Conservation (phyloP, 2,329 filamentous ascomycete species). For the Colletotrichum higginsianum region DNA sequence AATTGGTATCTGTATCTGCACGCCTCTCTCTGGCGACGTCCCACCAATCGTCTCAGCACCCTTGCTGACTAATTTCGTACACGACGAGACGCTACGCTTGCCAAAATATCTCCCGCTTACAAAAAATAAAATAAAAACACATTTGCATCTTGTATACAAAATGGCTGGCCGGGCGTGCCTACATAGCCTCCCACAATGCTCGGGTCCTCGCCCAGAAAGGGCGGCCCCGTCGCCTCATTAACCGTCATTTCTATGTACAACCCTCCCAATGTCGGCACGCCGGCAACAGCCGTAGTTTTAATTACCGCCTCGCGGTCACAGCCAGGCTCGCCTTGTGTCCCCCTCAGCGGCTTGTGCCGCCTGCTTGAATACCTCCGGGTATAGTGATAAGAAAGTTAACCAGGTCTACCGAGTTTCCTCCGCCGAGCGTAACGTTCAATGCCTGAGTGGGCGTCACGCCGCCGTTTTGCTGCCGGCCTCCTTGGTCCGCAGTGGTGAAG, state of each 20-base stretch:
- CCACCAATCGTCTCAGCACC: constrained; percentile 29
- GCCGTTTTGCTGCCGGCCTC: constrained; percentile 49
- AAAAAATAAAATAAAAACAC: constrained; percentile 18
- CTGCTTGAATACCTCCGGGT: constrained; percentile 22
- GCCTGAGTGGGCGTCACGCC: constrained; percentile 54
- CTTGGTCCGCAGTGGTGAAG: constrained; percentile 60
- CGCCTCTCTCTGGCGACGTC: constrained; percentile 14
- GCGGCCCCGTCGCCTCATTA: constrained; percentile 33
- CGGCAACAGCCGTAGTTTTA: constrained; percentile 32
- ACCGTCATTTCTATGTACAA: constrained; percentile 38
- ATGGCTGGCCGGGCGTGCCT: constrained; percentile 44
- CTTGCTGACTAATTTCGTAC: constrained; percentile 30
- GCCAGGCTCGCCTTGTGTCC: constrained; percentile 41
- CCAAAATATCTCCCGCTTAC: constrained; percentile 17
- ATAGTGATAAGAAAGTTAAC: constrained; percentile 62
- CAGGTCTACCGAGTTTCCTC: constrained; percentile 65
- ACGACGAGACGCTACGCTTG: constrained; percentile 36
- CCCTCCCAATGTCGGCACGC: constrained; percentile 31
- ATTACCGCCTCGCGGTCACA: constrained; percentile 27
- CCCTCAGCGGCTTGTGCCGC: constrained; percentile 39
- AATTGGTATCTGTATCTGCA: constrained; percentile 33
- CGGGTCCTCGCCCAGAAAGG: not conserved
- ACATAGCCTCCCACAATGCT: constrained; percentile 19
- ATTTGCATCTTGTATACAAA: constrained; percentile 48
- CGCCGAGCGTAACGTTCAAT: constrained; percentile 58